Evolutionary conservation across 208 protist genomes (phyloP), one percentile per base, ranked within the genome.

Genomic region (Balamuthia mandrillaris): DNA sequence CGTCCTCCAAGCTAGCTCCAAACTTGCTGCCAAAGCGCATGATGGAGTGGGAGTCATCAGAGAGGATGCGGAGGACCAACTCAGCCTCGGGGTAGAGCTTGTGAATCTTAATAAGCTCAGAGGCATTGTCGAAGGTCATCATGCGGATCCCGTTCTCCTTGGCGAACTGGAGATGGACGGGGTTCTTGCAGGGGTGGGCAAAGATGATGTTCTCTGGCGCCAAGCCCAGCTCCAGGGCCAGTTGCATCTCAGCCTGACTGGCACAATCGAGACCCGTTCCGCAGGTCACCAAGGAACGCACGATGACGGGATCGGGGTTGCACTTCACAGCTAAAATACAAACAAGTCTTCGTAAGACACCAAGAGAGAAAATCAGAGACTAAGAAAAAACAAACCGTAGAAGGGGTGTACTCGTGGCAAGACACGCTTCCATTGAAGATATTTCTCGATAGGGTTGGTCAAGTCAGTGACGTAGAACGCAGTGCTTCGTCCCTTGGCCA

Each of bases 151-250:
- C 81, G 39, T 56, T 6, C 3, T 27, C 7, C 35, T 61, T 79
- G 12, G 94, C 94, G 61, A 87, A 89, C n/a, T 47, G 45, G 7
- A 96, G 24, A 47, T 94, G 92, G 27, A 65, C 77, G n/a, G 70
- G 54, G 78, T 88, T 74, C 89, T 96, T 96, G 93, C 93, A 95
- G 52, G 95, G 95, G 81, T 97, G 95, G 42, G 95, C 95, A 68
- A 92, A 97, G 68, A 97, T 94, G 79, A 97, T 93, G 41, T 86
- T 63, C 21, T 88, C 56, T 24, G 91, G 51, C 12, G 29, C 35
- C 35, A 91, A 90, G 81, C 95, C 95, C 12, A 93, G 21, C 18
- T 27, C 41, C 16, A 94, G 75, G 27, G 89, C 86, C 1, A 58
- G 18, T 27, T 88, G 58, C 6, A 96, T 95, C 87, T 97, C 95